phyloP scores from a whole-genome alignment of 352 stramenopile species.

The Phytophthora podocarpi region DNA sequence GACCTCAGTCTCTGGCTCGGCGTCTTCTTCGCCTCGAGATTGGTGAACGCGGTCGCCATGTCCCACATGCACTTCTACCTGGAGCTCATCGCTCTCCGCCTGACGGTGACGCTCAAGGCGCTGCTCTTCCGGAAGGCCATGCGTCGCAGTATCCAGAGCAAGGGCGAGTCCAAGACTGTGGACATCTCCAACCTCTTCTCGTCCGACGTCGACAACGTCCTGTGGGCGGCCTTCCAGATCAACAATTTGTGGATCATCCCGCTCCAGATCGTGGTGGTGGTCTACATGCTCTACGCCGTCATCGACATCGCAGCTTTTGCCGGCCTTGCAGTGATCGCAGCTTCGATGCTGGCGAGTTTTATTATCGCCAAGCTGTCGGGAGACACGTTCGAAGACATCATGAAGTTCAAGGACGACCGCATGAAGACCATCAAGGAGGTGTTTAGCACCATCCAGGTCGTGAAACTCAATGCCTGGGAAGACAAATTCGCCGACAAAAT shows the following conservation, averaged over 20 bases:
- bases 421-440: conserved; percentile 93
- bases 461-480: conserved; percentile 96
- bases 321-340: conserved; percentile 34
- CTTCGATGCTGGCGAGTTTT: conserved; percentile 48
- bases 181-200: conserved; percentile 94
- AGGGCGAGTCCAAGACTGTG: conserved; percentile 11
- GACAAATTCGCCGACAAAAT: conserved; percentile 83
- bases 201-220: conserved; percentile 81
- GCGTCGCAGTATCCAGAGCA: conserved; percentile 25
- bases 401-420: conserved; percentile 86
- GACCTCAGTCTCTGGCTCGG: conserved; percentile 39
- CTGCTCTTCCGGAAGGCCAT: conserved; percentile 51
- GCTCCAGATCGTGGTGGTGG: conserved; percentile 37
- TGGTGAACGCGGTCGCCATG: conserved; percentile 36
- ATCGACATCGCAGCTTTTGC: conserved; percentile 50
- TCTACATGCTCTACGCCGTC: conserved; percentile 48
- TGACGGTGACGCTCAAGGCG: conserved; percentile 42
- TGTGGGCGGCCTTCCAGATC: conserved; percentile 36
- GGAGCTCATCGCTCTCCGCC: conserved; percentile 33
- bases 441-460: conserved; percentile 92
- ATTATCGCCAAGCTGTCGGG: conserved; percentile 54
- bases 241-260: conserved; percentile 60
- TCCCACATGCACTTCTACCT: conserved; percentile 33
- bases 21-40: conserved; percentile 46
- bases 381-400: conserved; percentile 72